phyloP scores from a whole-genome alignment of 2,329 filamentous ascomycete genomes.

The Alternaria panax region DNA sequence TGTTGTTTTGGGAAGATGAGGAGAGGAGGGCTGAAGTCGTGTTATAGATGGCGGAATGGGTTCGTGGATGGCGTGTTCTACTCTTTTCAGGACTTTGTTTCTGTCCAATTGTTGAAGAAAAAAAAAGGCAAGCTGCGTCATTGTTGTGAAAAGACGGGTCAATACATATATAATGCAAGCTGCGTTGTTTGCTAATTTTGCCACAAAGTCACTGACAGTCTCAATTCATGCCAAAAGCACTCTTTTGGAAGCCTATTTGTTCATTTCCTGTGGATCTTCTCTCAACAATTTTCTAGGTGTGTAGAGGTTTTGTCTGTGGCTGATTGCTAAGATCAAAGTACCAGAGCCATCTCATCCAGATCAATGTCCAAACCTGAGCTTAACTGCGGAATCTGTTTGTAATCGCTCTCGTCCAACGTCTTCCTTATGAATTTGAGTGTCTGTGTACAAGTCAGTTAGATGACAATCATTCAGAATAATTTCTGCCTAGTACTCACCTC shows the following conservation, averaged over 20 bases:
- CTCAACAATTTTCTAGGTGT: too few relatives aligned
- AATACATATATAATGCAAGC: neutral
- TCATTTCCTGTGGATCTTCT: neutral
- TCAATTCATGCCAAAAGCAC: neutral
- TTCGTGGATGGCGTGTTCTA: neutral
- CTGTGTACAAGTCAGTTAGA: slow-evolving; percentile 21
- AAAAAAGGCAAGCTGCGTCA: neutral
- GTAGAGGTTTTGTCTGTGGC: neutral
- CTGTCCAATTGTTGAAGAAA: neutral
- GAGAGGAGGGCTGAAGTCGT: neutral
- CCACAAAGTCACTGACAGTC: neutral
- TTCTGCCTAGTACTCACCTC: slow-evolving; percentile 37
- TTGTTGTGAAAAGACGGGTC: neutral
- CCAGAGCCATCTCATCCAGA: slow-evolving; percentile 45
- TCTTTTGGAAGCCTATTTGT: neutral
- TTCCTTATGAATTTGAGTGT: slow-evolving; percentile 51
- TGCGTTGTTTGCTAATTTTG: neutral
- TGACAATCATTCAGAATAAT: neutral
- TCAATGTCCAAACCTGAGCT: slow-evolving; percentile 54
- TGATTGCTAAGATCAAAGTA: slow-evolving; percentile 25
- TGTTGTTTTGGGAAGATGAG: neutral
- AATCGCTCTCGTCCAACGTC: slow-evolving; percentile 50
- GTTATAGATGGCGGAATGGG: neutral
- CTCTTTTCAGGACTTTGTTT: neutral
- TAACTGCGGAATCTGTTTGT: slow-evolving; percentile 56